Percentiles rank a stretch among this genome's conserved stretches.
phyloP scores from a whole-genome alignment of 108 stramenopile genomes.

The Nitzschia sp. region DNA sequence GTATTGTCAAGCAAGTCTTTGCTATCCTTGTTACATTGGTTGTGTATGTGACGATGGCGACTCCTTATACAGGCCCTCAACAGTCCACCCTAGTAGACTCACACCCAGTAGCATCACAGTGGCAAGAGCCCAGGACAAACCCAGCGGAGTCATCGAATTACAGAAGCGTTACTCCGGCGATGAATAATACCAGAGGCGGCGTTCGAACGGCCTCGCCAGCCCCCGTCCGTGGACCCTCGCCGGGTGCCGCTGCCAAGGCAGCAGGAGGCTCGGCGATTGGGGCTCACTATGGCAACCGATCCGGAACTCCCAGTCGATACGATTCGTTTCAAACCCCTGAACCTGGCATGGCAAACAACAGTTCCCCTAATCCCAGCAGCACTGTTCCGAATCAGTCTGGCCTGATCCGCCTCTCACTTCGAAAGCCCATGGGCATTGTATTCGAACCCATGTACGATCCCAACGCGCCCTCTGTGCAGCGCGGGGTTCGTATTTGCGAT shows the following conservation, averaged over 20 bases:
- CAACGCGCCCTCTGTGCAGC: slow-evolving; percentile 54
- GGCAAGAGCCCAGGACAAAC: slow-evolving; percentile 15
- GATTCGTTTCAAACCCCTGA: slow-evolving; percentile 9
- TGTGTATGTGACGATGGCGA: slow-evolving; percentile 23
- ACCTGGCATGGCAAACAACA: not conserved
- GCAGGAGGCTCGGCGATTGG: not conserved
- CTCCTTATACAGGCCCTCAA: slow-evolving; percentile 8
- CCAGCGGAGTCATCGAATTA: slow-evolving; percentile 15
- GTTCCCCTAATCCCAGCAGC: not conserved
- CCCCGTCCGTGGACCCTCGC: slow-evolving; percentile 6
- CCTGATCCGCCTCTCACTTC: slow-evolving; percentile 75
- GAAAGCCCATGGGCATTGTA: slow-evolving; percentile 91
- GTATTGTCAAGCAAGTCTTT: too few species aligned
- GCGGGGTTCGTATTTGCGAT: slow-evolving; percentile 87
- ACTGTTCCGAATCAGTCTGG: slow-evolving; percentile 24
- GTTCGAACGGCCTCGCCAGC: slow-evolving; percentile 28
- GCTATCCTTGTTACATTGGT: not conserved
- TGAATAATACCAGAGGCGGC: slow-evolving; percentile 45
- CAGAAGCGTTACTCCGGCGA: slow-evolving; percentile 47
- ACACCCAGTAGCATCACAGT: slow-evolving; percentile 11
- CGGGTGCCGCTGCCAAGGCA: slow-evolving; percentile 16
- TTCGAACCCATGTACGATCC: slow-evolving; percentile 90
- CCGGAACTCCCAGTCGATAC: slow-evolving; percentile 19
- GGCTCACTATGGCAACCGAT: slow-evolving; percentile 8
- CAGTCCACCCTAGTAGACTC: not conserved